These are phyloP conservation scores for Cryptosporidium canis DNA, from an alignment of 169 alveolate genomes.

Conservation along the genomic window DNA sequence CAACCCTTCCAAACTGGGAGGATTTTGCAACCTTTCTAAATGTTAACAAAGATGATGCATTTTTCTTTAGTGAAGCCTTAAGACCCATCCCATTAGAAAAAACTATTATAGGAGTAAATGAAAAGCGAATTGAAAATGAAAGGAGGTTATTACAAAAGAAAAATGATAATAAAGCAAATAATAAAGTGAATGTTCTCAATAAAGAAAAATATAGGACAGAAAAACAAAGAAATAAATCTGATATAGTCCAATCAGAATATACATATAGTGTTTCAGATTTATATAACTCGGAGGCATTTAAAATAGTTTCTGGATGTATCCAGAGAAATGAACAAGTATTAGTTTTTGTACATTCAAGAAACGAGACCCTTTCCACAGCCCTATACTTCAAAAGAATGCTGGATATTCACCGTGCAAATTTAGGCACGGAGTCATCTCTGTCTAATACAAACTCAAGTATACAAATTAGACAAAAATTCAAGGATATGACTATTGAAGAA, in stretches of 20 bases:
- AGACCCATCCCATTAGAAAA: constrained; percentile 98
- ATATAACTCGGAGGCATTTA: constrained; percentile 11
- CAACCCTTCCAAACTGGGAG: constrained; percentile 99
- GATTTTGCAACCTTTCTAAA: constrained; percentile 98
- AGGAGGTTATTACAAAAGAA: not conserved
- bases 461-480: constrained; percentile 85
- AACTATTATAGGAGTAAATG: constrained; percentile 97
- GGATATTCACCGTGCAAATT: not conserved
- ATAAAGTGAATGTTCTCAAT: not conserved
- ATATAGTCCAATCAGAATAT: constrained; percentile 93
- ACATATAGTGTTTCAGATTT: constrained; percentile 91
- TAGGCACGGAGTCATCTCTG: too few species aligned
- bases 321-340: constrained; percentile 90
- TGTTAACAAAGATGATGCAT: constrained; percentile 93
- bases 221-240: not conserved
- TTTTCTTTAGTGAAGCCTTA: constrained; percentile 94
- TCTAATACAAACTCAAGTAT: too few species aligned
- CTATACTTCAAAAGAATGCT: constrained; percentile 84
- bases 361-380: constrained; percentile 98
- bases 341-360: constrained; percentile 99
- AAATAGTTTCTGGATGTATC: constrained; percentile 78
- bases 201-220: not conserved
- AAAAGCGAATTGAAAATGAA: constrained; percentile 89
- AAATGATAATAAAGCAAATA: not conserved
- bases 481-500: constrained; percentile 74